Conservation (phyloP, 179 eudicot genomes). For the Silene noctiflora region DNA sequence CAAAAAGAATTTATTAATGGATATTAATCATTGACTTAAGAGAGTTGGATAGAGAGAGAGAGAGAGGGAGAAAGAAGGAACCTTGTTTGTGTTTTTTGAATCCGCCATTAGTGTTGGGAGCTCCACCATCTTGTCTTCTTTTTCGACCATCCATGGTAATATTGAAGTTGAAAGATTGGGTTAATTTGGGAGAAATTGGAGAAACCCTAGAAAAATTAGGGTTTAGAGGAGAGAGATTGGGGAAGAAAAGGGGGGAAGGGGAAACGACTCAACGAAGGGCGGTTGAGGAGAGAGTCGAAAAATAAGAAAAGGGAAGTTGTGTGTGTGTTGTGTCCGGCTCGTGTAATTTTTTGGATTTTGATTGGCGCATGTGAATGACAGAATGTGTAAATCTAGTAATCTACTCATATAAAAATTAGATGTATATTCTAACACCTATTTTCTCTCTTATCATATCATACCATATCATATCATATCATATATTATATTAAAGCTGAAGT, state of each 20-base stretch:
- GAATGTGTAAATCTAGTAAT: no score
- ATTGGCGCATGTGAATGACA: no score
- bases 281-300: background rate
- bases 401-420: no score
- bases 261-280: slow-evolving; percentile 26
- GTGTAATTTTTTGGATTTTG: background rate
- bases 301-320: background rate
- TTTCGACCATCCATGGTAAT: slow-evolving; percentile 52
- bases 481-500: no score
- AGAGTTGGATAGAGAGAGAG: background rate
- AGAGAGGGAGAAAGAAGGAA: slow-evolving; percentile 14
- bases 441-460: no score
- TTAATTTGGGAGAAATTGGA: background rate
- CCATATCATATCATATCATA: no score
- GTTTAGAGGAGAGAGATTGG: slow-evolving; percentile 25
- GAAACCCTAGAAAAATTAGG: slow-evolving; percentile 31
- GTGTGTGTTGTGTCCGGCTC: no score
- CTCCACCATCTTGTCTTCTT: slow-evolving; percentile 33
- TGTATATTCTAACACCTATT: no score
- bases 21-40: background rate
- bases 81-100: slow-evolving; percentile 63
- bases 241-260: background rate
- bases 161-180: background rate
- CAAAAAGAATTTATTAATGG: no score
- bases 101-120: slow-evolving; percentile 47